Evolutionary conservation across 768 basidiomycete species (phyloP), one percentile per base, ranked within the genome.

Genomic region (Lanmaoa pseudosensibilis): DNA sequence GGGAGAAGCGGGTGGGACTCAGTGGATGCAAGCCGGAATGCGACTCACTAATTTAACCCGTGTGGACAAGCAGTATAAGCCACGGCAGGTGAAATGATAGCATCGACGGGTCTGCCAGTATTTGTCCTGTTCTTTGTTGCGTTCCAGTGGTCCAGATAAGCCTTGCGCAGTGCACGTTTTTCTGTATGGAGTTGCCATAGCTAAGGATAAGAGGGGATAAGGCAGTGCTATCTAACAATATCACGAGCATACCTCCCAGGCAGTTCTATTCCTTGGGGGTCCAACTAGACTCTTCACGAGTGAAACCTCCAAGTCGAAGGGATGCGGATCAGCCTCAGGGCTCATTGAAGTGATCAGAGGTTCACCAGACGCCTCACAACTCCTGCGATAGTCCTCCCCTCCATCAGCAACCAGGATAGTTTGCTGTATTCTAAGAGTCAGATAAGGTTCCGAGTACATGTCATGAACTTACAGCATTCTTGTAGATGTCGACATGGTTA

Each of bases 31-130:
- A 36, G 32, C 36, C 10, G 11, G 15, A 27, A 40, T n/a, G 19
- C 18, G 21, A 67, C 75, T 57, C 46, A 77, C 79, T 61, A 70
- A 55, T 77, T 74, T 45, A 72, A 66, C 3, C 78, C 79, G 52
- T 81, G 80, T 9, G 77, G 81, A 40, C 73, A 70, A 1, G 81
- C 76, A 4, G 76, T 63, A 60, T 74, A 78, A 7, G 77, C 73
- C 4, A 74, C 75, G 0, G 68, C 75, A 16, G 83, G 78, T 10
- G 72, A 73, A 51, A 84, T 78, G 64, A 84, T 75, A 3, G 77
- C 80, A 58, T 84, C 83, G 5, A 83, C 74, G 0, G 82, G 80
- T 33, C 82, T 67, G 11, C 78, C 79, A 0, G 80, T 84, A 7
- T 71, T 72, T 16, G 83, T 83, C 33, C 52, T 52, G 4, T 37